Conservation (phyloP, 371 early-diverging fungal species). For the Coemansia linderi region DNA sequence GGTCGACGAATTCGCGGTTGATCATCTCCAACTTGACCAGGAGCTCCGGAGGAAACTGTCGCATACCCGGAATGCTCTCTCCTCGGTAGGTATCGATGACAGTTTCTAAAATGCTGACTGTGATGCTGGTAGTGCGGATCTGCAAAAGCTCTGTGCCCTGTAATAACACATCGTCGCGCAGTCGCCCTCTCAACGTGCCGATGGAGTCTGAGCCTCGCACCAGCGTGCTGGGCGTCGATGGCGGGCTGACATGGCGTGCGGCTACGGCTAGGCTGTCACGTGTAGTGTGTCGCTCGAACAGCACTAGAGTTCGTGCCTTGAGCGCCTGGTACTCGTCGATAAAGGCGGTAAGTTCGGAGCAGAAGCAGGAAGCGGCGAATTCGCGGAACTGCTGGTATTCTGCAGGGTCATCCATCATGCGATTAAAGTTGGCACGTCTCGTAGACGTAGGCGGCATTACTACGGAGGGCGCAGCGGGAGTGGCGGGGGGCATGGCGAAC, state of each 20-base stretch:
- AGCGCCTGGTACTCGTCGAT: conserved; percentile 41
- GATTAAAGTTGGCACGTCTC: conserved; percentile 26
- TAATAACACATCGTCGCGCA: not conserved
- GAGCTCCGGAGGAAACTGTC: conserved; percentile 15
- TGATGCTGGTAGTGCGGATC: conserved; percentile 11
- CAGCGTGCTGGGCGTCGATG: not conserved
- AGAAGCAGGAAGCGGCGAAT: conserved; percentile 40
- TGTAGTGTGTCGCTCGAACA: conserved; percentile 1
- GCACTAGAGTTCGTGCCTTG: conserved; percentile 13
- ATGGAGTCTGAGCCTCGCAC: not conserved
- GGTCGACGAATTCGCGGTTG: conserved; percentile 27
- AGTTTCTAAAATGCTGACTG: conserved; percentile 21
- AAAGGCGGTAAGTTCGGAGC: conserved; percentile 41
- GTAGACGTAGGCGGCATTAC: conserved; percentile 4
- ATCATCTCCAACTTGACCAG: conserved; percentile 12
- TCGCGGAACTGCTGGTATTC: conserved; percentile 31
- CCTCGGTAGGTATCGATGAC: not conserved
- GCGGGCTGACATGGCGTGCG: not conserved
- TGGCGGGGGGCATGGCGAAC: not conserved
- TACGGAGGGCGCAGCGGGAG: not conserved
- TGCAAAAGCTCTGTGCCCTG: not conserved
- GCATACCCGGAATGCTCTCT: not conserved
- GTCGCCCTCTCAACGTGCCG: not conserved
- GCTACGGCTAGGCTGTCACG: not conserved
- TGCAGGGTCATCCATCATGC: conserved; percentile 20